phyloP scores from a whole-genome alignment of 129 eudicot species.

The Ambrosia artemisiifolia region DNA sequence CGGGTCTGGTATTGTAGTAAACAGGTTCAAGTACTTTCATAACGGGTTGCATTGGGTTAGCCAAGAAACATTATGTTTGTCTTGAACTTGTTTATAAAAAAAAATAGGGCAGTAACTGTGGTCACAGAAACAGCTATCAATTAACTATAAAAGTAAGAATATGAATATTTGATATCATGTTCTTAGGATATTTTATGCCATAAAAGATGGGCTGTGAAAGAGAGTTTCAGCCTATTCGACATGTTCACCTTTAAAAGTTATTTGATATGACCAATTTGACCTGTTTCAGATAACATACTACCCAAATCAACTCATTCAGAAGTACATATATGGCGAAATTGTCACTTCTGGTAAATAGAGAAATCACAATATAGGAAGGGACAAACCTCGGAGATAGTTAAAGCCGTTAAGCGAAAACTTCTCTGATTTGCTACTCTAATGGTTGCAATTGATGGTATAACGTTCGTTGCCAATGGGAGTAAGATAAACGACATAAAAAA shows the following conservation, averaged over 20 bases:
- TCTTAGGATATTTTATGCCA: too few species aligned
- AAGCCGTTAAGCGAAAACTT: constrained; percentile 43
- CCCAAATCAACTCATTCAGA: too few species aligned
- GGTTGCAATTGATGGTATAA: constrained; percentile 51
- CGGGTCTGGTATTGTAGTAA: neutral
- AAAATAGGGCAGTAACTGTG: too few species aligned
- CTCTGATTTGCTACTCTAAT: constrained; percentile 39
- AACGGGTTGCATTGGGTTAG: too few species aligned
- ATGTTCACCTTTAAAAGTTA: neutral
- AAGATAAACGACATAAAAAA: constrained; percentile 52
- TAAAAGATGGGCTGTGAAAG: too few species aligned
- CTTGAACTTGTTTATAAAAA: too few species aligned
- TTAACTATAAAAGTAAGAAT: too few species aligned
- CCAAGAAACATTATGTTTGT: too few species aligned
- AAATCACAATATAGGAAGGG: neutral
- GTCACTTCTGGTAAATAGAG: neutral
- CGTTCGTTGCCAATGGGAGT: constrained; percentile 65
- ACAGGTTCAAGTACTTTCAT: neutral
- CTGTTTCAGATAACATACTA: neutral
- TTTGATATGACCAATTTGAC: neutral
- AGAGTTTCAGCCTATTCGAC: too few species aligned
- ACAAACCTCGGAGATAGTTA: constrained; percentile 66
- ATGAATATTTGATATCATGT: too few species aligned
- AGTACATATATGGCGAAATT: too few species aligned
- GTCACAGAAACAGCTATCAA: too few species aligned